Evolutionary conservation across 768 basidiomycete genomes (phyloP).

Genomic region (Dacryopinax primogenitus): DNA sequence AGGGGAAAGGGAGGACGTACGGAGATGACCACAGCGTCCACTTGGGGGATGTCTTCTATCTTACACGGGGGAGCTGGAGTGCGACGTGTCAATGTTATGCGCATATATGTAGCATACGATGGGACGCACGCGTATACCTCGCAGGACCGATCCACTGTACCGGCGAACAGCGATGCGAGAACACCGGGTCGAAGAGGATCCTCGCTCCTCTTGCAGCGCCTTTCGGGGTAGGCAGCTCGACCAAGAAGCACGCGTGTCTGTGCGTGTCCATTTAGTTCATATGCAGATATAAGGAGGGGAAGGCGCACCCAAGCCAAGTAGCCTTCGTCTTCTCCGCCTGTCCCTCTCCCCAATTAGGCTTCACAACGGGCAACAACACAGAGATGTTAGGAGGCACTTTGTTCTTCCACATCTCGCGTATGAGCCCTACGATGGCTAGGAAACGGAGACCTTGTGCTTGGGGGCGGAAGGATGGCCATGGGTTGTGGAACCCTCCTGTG

Average conservation of each 20-base stretch:
- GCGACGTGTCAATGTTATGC: no score
- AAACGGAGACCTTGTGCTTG: not conserved
- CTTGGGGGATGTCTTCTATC: constrained; percentile 44
- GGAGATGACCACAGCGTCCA: constrained; percentile 51
- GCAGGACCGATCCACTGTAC: constrained; percentile 36
- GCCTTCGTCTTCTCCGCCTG: constrained; percentile 29
- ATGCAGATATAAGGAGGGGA: not conserved
- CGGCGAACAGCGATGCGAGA: constrained; percentile 42
- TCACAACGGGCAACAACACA: constrained; percentile 10
- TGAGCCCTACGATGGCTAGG: not conserved
- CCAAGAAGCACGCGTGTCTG: constrained; percentile 39
- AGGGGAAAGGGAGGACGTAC: constrained; percentile 25
- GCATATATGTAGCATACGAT: no score
- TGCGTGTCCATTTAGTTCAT: not conserved
- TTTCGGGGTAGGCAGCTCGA: constrained; percentile 35
- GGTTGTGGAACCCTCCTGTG: constrained; percentile 14
- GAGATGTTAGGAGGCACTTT: constrained; percentile 11
- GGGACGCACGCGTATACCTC: constrained; percentile 32
- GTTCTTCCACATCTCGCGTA: not conserved
- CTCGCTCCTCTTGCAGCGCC: constrained; percentile 30
- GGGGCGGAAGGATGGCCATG: constrained; percentile 14
- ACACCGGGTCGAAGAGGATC: constrained; percentile 40
- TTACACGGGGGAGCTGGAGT: constrained; percentile 40
- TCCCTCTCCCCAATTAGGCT: constrained; percentile 15
- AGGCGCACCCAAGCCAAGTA: constrained; percentile 37